These are phyloP conservation scores for Neurospora sp. DNA, from an alignment of 495 filamentous ascomycete species.

Conservation along the genomic window DNA sequence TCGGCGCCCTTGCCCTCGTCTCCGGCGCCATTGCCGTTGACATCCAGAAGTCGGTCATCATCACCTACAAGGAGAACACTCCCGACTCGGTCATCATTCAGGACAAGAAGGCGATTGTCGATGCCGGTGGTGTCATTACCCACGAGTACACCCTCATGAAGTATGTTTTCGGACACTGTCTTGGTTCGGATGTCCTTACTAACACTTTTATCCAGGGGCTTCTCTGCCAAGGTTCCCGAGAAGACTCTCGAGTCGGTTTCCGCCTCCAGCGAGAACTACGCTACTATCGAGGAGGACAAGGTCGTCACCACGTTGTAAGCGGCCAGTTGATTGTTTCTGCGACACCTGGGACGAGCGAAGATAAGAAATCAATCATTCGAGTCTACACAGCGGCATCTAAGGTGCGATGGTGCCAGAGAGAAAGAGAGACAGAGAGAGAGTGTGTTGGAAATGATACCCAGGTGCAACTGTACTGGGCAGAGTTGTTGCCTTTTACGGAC, in stretches of 20 bases:
- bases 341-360: no score
- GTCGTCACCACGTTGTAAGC: conserved; percentile 37
- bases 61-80: conserved; percentile 66
- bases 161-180: conserved; percentile 24
- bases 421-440: not conserved
- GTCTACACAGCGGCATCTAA: not conserved
- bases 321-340: no score
- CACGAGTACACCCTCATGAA: conserved; percentile 50
- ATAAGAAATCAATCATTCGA: no score
- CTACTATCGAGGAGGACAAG: conserved; percentile 68
- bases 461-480: not conserved
- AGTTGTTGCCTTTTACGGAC: not conserved
- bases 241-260: conserved; percentile 62
- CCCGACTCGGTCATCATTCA: conserved; percentile 56
- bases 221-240: conserved; percentile 60
- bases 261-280: conserved; percentile 53
- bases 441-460: not conserved
- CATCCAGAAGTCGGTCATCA: conserved; percentile 59
- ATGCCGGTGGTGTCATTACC: conserved; percentile 51
- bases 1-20: conserved; percentile 44
- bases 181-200: not conserved
- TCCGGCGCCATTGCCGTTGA: conserved; percentile 45
- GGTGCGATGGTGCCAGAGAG: not conserved
- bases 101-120: conserved; percentile 59
- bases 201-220: conserved; percentile 45